A percentile compares a stretch with the other conserved stretches of the same genome.
Conservation (phyloP, 352 stramenopile species). For the Globisporangium mamillatum region DNA sequence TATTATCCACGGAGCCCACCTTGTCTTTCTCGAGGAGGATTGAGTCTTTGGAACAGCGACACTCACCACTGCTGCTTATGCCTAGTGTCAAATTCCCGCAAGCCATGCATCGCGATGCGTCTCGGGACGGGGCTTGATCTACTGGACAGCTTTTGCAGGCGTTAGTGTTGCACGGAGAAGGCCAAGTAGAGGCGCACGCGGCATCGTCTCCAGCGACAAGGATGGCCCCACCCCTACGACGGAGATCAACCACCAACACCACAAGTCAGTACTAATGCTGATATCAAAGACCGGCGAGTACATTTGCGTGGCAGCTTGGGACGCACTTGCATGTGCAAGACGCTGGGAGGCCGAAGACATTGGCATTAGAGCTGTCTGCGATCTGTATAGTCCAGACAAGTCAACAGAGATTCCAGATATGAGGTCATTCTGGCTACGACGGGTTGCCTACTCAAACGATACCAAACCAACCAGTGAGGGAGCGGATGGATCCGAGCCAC, state of each 20-base stretch:
- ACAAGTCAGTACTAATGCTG: background rate
- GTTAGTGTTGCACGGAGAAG: constrained; percentile 48
- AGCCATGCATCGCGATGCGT: constrained; percentile 43
- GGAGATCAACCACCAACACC: background rate
- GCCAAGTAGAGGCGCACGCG: constrained; percentile 57
- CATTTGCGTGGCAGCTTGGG: background rate
- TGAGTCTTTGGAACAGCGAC: constrained; percentile 37
- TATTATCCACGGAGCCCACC: constrained; percentile 18
- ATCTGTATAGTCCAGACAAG: constrained; percentile 22
- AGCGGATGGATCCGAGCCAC: constrained; percentile 29
- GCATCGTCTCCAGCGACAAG: constrained; percentile 25
- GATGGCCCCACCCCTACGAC: constrained; percentile 21
- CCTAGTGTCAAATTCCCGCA: constrained; percentile 67
- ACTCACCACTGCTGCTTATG: constrained; percentile 37
- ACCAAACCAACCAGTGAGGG: constrained; percentile 11
- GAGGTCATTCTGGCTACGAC: background rate
- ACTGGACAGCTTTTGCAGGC: constrained; percentile 38
- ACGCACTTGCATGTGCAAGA: constrained; percentile 45
- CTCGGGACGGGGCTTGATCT: constrained; percentile 36
- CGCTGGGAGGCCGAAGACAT: constrained; percentile 24
- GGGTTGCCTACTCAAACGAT: background rate
- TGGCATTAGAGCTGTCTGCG: constrained; percentile 23
- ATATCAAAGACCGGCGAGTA: too few species aligned
- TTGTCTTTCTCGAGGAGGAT: constrained; percentile 53
- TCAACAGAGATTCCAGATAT: background rate